Evolutionary conservation across 345 rosid species (phyloP), one percentile per base, ranked within the genome.

Genomic region (thale cress (Arabidopsis thaliana)): DNA sequence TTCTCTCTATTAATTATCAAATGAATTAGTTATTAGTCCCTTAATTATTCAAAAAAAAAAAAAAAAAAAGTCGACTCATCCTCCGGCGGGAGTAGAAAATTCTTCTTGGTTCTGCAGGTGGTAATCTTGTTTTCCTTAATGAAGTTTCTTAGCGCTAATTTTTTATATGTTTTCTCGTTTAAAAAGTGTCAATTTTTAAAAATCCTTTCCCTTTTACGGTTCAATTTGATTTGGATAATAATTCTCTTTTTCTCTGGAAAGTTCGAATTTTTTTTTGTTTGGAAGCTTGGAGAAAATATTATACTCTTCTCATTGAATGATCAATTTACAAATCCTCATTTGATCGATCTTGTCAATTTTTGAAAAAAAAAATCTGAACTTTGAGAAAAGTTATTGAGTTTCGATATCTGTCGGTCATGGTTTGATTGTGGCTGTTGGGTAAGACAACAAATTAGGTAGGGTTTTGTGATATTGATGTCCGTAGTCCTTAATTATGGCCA

Each of bases 61-160:
- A 55, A 28, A 38, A 13, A 62, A 25, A 28, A 25, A 22, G 22
- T 49, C 33, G 6, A 7, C 7, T 32, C 10, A 3, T 64, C 28
- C 58, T 65, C 64, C 65, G 55, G 38, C 77, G 64, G 56, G 38
- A 55, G 71, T n/a, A n/a, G 48, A 32, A 41, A 64, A 12, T 50
- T 23, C 45, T 70, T 57, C 57, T 58, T 30, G 36, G 37, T 33
- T 60, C 41, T 60, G 41, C 12, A 36, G 75, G 49, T 71, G 1
- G 50, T 37, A 37, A 48, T 60, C 41, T 30, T 16, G 9, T 50
- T 14, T 22, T 62, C 44, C 40, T 6, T 62, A 52, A 51, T 62
- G 62, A 42, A 61, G 51, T 60, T 71, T 50, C 33, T 49, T 37
- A 60, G 33, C 14, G 49, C 9, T 71, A 20, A 60, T n/a, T 16